Conservation (phyloP, 352 stramenopile genomes). For the Elongisporangium undulatum region DNA sequence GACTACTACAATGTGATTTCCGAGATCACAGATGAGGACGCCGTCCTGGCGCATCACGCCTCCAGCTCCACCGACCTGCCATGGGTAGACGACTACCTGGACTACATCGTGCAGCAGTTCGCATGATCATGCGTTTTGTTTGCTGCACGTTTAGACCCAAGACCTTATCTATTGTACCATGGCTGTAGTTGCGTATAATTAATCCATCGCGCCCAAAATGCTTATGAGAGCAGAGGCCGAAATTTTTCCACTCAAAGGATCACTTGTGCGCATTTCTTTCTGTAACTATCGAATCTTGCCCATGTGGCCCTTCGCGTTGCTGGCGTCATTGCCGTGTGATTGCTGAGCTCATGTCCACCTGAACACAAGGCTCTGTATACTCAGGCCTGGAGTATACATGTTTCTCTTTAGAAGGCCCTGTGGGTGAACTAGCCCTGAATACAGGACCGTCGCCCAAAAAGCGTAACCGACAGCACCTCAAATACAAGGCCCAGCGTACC, state of each 20-base stretch:
- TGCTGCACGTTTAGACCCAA: not conserved
- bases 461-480: too few species aligned
- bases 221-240: not conserved
- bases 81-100: constrained; percentile 21
- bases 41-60: not conserved
- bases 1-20: not conserved
- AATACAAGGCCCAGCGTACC: not conserved
- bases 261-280: not conserved
- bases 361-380: not conserved
- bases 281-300: not conserved
- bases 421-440: not conserved
- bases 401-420: not conserved
- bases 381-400: not conserved
- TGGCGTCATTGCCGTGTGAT: not conserved
- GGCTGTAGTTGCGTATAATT: not conserved
- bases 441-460: too few species aligned
- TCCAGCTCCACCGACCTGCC: constrained; percentile 2
- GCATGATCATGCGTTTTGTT: constrained; percentile 2
- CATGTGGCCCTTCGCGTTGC: not conserved
- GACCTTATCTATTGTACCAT: not conserved
- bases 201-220: not conserved
- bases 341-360: not conserved
- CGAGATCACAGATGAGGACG: not conserved
- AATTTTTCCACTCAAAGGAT: not conserved
- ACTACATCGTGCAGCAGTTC: constrained; percentile 28